Evolutionary conservation across 208 protist species (phyloP), one percentile per base, ranked within the genome.

Genomic region (Trypanosoma caninum): DNA sequence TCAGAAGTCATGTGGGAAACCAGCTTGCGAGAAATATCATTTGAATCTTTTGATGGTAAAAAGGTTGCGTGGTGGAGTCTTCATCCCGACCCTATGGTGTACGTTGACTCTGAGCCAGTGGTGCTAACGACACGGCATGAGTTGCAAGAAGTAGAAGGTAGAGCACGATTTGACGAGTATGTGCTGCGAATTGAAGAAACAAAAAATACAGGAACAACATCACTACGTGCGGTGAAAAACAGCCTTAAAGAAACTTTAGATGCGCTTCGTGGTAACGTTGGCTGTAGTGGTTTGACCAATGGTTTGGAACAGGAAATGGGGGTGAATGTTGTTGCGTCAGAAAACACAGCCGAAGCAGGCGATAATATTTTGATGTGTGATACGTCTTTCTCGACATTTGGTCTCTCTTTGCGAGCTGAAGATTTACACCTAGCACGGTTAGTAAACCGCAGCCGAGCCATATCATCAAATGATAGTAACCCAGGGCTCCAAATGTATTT

Each of bases 31-130:
- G 23, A 51, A 34, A 7, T 63, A 33, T 13, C 48, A 14, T 20
- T 27, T 20, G 41, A 30, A 5, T n/a, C n/a, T n/a, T 7, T 14
- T n/a, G 10, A 30, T 7, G 44, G 38, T 33, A 30, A 52, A 14
- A 33, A 46, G 33, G 61, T 82, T 23, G 42, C 53, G 18, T 84
- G 78, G 78, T 80, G 73, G 78, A 55, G 64, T 46, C 46, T 86
- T 27, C 69, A 53, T 25, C 70, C 72, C 25, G 37, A 74, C 46
- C 79, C 79, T 0, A 61, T 69, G 20, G 65, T 51, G 2, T 86
- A 80, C 45, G 18, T 86, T 25, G 40, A 33, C 20, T 62, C 59
- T 7, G 18, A 59, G 14, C 66, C 78, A 14, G 60, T 72, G 20
- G 63, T 66, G 7, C 47, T 78, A 9, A 34, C 59, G 16, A 73